Base-by-base conservation (phyloP, 495 filamentous ascomycete genomes). In the Hyaloscypha bicolor region DNA sequence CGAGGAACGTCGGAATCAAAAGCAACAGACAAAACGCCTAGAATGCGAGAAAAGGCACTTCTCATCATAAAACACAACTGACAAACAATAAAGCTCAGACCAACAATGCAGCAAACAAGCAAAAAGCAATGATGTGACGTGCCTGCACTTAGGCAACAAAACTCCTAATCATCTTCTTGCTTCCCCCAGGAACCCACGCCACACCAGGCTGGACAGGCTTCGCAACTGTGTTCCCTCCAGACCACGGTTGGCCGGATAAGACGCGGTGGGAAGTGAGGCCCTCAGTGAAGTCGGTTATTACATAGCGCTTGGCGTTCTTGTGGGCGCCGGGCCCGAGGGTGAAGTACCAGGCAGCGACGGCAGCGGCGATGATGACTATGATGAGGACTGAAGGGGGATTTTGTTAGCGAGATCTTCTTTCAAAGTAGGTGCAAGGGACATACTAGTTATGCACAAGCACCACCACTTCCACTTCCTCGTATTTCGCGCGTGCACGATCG, bases 401-500 rank as follows among this genome's bases (percentile, higher is more conserved):
- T 69, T 78, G 73, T 61, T 63, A 60, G 60, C 14, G 29, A 37
- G 16, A 12, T 32, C n/a, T 21, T 31, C 32, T 2, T n/a, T 30
- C 25, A 21, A 64, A 37, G 56, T 6, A 4, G 22, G 67, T 67
- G 55, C 62, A 21, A 35, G 30, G 64, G 56, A 92, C 90, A 80
- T 87, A 94, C 91, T 81, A 69, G 85, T 74, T 70, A 98, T 91
- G 72, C 90, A 85, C 74, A 97, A 77, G 79, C 93, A 97, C 74
- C 92, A 94, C 95, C 95, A 99, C 91, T 98, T 99, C 93, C 96
- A 97, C 81, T 88, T 91, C 68, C 92, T 86, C 42, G 90, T 88
- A 60, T 85, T 85, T 72, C 88, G 80, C n/a, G 96, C 94, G 68
- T 90, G 96, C 37, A 80, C 80, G 57, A 96, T 89, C 19, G 94